phyloP scores from a whole-genome alignment of 169 alveolate genomes.

The Eimeria brunetti region DNA sequence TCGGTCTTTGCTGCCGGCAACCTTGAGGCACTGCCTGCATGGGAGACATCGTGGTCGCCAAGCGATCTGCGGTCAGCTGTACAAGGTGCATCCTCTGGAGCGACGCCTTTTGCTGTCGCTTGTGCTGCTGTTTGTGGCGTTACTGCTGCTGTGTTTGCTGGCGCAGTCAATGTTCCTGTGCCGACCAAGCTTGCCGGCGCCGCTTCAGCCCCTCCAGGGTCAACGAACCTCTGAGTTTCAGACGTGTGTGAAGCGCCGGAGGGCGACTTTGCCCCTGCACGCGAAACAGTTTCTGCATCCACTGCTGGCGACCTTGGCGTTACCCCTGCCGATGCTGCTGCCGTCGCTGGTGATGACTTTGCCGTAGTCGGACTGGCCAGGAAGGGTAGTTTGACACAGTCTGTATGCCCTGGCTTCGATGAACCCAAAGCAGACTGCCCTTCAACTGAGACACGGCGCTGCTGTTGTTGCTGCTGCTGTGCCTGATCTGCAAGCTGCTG shows the following conservation, averaged over 20 bases:
- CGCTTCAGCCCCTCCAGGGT: background rate
- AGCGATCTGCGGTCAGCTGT: background rate
- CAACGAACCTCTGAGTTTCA: background rate
- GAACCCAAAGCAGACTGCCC: background rate
- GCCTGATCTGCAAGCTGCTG: constrained; percentile 44
- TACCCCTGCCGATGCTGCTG: background rate
- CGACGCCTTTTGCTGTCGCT: background rate
- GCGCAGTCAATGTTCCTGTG: background rate
- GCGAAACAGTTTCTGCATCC: background rate
- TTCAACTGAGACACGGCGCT: constrained; percentile 5
- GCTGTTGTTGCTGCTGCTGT: constrained; percentile 43
- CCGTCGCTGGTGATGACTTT: background rate
- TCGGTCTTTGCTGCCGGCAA: background rate
- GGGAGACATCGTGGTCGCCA: background rate
- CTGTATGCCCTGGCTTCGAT: background rate
- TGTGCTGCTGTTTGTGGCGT: background rate
- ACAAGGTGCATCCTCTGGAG: background rate
- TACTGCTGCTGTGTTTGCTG: background rate
- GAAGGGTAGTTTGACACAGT: background rate
- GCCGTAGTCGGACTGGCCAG: background rate
- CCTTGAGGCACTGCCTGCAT: background rate
- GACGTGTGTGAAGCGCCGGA: background rate
- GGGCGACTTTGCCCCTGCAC: background rate
- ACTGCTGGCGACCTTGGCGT: background rate
- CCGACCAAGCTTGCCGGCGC: background rate